Conservation (phyloP, 148 eudicot genomes). For the Nepenthes mirabilis region DNA sequence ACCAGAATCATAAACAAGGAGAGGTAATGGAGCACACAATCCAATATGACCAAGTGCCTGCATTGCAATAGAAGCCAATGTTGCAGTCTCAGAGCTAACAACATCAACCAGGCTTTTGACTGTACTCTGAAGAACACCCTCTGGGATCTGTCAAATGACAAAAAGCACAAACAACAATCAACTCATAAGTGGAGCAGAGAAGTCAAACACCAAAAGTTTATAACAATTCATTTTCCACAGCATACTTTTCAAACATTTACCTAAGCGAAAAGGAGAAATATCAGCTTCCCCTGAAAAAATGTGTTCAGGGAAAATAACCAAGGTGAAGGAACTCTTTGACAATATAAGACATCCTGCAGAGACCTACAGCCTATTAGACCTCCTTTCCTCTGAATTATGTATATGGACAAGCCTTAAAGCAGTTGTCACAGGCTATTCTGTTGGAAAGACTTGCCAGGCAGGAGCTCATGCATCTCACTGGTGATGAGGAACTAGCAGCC, state of each 20-base stretch:
- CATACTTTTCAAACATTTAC: background rate
- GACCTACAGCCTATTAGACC: too few relatives aligned
- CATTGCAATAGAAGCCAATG: constrained; percentile 86
- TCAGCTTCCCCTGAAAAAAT: too few relatives aligned
- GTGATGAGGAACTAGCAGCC: too few relatives aligned
- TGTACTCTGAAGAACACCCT: constrained; percentile 38
- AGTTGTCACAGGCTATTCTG: too few relatives aligned
- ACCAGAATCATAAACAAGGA: constrained; percentile 30
- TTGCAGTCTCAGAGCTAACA: constrained; percentile 52
- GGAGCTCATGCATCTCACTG: too few relatives aligned
- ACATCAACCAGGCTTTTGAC: constrained; percentile 57
- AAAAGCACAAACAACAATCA: background rate
- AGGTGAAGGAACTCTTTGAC: too few relatives aligned
- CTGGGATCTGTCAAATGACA: constrained; percentile 38
- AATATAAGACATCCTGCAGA: too few relatives aligned
- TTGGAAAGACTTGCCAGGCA: too few relatives aligned
- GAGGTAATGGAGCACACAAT: constrained; percentile 50
- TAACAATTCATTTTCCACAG: background rate
- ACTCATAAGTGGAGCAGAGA: background rate
- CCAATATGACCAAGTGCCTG: constrained; percentile 90
- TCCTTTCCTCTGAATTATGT: too few relatives aligned
- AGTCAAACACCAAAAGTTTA: background rate
- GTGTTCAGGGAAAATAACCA: too few relatives aligned
- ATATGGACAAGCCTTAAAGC: too few relatives aligned
- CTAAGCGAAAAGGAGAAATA: background rate